phyloP scores from a whole-genome alignment of 2,329 filamentous ascomycete species.

The Colletotrichum chlorophyti region DNA sequence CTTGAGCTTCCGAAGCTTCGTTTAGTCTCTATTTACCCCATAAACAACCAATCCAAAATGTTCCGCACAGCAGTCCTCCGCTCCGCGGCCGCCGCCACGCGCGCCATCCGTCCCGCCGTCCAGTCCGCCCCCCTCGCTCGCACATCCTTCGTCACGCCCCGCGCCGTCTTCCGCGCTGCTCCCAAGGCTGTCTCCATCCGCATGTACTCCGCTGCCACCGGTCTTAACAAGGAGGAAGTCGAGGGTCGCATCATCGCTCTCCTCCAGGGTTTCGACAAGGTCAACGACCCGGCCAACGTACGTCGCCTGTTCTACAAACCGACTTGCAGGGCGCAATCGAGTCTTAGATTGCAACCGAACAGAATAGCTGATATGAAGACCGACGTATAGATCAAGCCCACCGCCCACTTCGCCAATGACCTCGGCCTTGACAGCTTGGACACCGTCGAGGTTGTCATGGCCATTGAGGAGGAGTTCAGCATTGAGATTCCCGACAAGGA shows the following conservation, averaged over 20 bases:
- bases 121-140: slow-evolving; percentile 54
- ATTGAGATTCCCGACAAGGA: slow-evolving; percentile 99
- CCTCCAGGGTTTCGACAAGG: slow-evolving; percentile 97
- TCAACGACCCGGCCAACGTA: slow-evolving; percentile 72
- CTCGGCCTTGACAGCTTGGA: slow-evolving; percentile 96
- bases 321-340: slow-evolving; percentile 5
- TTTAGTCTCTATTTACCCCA: slow-evolving; percentile 2
- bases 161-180: slow-evolving; percentile 61
- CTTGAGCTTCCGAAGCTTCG: slow-evolving; percentile 2
- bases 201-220: slow-evolving; percentile 85
- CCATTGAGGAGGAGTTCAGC: slow-evolving; percentile 94
- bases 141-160: slow-evolving; percentile 66
- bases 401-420: slow-evolving; percentile 95
- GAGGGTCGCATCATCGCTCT: slow-evolving; percentile 92
- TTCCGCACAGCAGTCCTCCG: slow-evolving; percentile 88
- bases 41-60: slow-evolving; percentile 63
- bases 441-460: slow-evolving; percentile 99
- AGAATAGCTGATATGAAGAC: background rate
- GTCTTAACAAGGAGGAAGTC: slow-evolving; percentile 82
- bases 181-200: slow-evolving; percentile 71
- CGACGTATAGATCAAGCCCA: slow-evolving; percentile 74
- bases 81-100: slow-evolving; percentile 68
- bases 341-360: background rate
- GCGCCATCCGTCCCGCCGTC: slow-evolving; percentile 57
- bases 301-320: slow-evolving; percentile 34